phyloP scores from a whole-genome alignment of 345 rosid species.

The Laguncularia racemosa region DNA sequence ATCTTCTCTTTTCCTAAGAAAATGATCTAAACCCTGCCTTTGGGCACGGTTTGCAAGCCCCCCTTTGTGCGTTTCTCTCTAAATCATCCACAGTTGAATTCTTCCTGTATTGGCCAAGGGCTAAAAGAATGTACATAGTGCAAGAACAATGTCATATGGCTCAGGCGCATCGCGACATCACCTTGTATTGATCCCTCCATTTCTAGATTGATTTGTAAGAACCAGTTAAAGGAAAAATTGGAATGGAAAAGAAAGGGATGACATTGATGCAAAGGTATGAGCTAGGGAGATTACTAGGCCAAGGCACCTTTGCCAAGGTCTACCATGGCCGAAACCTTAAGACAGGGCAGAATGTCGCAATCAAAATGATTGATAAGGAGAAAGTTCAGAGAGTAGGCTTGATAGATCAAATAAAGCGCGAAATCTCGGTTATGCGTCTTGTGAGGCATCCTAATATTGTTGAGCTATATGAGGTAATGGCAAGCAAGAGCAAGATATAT shows the following conservation, averaged over 20 bases:
- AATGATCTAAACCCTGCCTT: too few species aligned
- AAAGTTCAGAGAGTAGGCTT: conserved; percentile 54
- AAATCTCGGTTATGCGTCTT: conserved; percentile 80
- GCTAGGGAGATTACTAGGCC: conserved; percentile 66
- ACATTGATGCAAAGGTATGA: conserved; percentile 63
- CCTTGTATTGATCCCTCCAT: too few species aligned
- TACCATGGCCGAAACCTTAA: conserved; percentile 53
- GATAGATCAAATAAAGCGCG: conserved; percentile 77
- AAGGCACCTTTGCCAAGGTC: conserved; percentile 88
- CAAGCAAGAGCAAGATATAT: conserved; percentile 72
- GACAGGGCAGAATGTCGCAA: conserved; percentile 60
- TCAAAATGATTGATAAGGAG: conserved; percentile 67
- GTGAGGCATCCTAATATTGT: conserved; percentile 71
- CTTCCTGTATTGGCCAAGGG: too few species aligned
- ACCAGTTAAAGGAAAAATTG: too few species aligned
- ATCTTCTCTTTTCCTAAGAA: too few species aligned
- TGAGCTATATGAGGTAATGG: conserved; percentile 81
- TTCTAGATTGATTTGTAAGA: too few species aligned
- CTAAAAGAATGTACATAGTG: too few species aligned
- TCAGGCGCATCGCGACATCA: too few species aligned
- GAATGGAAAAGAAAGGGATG: conserved; percentile 54
- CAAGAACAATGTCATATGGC: too few species aligned
- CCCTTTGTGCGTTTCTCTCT: too few species aligned
- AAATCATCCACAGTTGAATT: too few species aligned
- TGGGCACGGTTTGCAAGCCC: too few species aligned